Conservation (phyloP, 2,329 filamentous ascomycete species). For the Fusarium sp. region DNA sequence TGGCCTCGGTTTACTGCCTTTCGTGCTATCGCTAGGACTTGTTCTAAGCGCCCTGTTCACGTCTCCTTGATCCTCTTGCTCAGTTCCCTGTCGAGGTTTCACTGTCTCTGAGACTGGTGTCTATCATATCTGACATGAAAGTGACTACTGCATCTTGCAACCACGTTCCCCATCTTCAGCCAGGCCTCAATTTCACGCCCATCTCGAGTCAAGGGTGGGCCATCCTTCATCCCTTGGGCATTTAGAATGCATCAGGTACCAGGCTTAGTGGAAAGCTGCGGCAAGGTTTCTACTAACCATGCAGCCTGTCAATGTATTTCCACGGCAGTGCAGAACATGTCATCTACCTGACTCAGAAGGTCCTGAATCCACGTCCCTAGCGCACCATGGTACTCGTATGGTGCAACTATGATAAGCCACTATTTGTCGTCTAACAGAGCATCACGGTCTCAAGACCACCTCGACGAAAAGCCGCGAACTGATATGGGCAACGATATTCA, state of each 20-base stretch:
- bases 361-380: slow-evolving; percentile 21
- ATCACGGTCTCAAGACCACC: not conserved
- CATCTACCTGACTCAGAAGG: slow-evolving; percentile 31
- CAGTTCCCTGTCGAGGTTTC: slow-evolving; percentile 7
- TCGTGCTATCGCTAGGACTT: not conserved
- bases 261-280: not conserved
- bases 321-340: slow-evolving; percentile 10
- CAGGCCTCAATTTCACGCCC: slow-evolving; percentile 32
- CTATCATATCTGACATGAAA: slow-evolving; percentile 13
- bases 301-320: slow-evolving; percentile 16
- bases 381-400: slow-evolving; percentile 4
- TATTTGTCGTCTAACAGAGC: slow-evolving; percentile 2
- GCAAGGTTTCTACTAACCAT: slow-evolving; percentile 1
- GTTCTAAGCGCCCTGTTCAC: not conserved
- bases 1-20: slow-evolving; percentile 1
- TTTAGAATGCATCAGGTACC: slow-evolving; percentile 7
- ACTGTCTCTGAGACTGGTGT: not conserved
- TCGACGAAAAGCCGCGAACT: not conserved
- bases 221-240: slow-evolving; percentile 1
- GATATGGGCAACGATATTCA: not conserved
- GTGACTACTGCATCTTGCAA: slow-evolving; percentile 20
- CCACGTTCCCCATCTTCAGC: slow-evolving; percentile 4
- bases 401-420: slow-evolving; percentile 7
- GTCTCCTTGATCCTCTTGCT: not conserved
- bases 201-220: slow-evolving; percentile 7